Percentiles rank a stretch among this genome's conserved stretches.
phyloP scores from a whole-genome alignment of 306 rosid genomes.

The Sicyos edulis region DNA sequence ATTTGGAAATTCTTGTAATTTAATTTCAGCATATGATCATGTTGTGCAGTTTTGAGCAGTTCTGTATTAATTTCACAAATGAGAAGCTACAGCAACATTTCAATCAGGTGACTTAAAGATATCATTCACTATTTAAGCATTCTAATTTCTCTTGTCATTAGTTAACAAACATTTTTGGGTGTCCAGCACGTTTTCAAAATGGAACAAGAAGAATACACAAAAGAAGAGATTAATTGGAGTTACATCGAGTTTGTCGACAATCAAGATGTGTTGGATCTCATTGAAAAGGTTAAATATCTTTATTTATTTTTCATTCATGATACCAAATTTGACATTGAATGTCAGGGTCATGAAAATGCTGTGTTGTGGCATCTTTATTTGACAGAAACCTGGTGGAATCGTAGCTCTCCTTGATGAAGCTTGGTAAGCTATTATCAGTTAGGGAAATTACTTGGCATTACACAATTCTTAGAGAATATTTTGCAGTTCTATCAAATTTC shows the following conservation, averaged over 20 bases:
- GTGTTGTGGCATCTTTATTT: constrained; percentile 27
- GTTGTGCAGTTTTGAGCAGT: constrained; percentile 95
- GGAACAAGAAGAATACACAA: constrained; percentile 99
- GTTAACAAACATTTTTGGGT: constrained; percentile 24
- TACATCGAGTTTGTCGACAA: constrained; percentile 98
- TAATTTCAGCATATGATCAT: constrained; percentile 47
- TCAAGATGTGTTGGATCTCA: constrained; percentile 93
- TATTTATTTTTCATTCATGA: constrained; percentile 11
- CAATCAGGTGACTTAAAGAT: constrained; percentile 57
- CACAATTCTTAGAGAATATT: too few species aligned
- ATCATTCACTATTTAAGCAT: constrained; percentile 10
- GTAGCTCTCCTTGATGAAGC: constrained; percentile 99
- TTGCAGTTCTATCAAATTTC: constrained; percentile 20
- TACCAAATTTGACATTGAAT: background rate
- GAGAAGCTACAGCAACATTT: constrained; percentile 99
- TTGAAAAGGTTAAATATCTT: constrained; percentile 66
- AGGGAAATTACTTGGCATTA: background rate
- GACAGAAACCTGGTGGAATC: constrained; percentile 98
- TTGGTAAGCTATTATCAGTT: constrained; percentile 51
- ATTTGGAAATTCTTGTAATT: constrained; percentile 41
- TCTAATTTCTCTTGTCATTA: constrained; percentile 7
- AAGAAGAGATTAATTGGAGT: constrained; percentile 95
- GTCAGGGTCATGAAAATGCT: background rate
- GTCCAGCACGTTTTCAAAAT: constrained; percentile 96
- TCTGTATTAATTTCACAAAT: constrained; percentile 95